Conservation (phyloP, 148 eudicot genomes). For the Suaeda aralocaspica region DNA sequence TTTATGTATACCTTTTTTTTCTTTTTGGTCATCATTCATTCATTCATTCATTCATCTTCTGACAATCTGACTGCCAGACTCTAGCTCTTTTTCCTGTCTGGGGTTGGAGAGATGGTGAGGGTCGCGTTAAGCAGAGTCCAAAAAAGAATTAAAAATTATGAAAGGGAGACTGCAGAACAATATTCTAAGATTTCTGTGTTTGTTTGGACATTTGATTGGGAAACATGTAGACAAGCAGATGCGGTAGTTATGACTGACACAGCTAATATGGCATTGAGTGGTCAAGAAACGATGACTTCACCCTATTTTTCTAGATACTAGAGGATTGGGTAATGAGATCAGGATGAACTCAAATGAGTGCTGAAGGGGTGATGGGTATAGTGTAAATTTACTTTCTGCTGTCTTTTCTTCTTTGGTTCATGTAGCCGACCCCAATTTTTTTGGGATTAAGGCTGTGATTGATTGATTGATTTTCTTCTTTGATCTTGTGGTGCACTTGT, state of each 20-base stretch:
- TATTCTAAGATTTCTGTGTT: too few species aligned
- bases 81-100: background rate
- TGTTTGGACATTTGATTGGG: too few species aligned
- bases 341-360: background rate
- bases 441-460: too few species aligned
- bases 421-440: too few species aligned
- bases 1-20: background rate
- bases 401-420: too few species aligned
- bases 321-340: background rate
- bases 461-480: too few species aligned
- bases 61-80: too few species aligned
- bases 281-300: background rate
- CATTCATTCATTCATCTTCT: too few species aligned
- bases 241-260: too few species aligned
- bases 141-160: background rate
- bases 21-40: background rate
- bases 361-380: background rate
- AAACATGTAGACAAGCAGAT: too few species aligned
- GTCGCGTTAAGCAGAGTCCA: background rate
- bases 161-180: background rate
- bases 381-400: background rate
- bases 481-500: background rate
- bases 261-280: background rate
- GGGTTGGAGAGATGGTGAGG: too few species aligned
- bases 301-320: background rate